Evolutionary conservation across 495 filamentous ascomycete species (phyloP), one percentile per base, ranked within the genome.

Genomic region (Letharia columbiana): DNA sequence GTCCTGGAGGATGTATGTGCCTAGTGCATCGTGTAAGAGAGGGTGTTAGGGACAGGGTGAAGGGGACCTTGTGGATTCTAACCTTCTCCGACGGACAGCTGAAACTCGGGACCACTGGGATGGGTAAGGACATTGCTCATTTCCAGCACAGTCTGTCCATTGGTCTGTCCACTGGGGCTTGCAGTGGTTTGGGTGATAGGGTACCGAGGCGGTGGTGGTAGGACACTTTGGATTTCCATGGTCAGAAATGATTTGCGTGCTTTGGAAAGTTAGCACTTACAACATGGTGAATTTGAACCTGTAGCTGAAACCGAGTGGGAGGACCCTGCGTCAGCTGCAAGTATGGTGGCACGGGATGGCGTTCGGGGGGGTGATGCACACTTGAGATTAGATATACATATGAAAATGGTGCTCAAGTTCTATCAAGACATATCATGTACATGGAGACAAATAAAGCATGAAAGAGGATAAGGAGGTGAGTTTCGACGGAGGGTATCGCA

Each of bases 41-140:
- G 1, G 40, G 35, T 23, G 7, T 41, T 20, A 17, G 11, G 60
- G 9, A 37, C 64, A 58, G 31, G 33, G 39, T 13, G n/a, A 17
- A n/a, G 23, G 20, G 56, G 65, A 23, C 20, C 23, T 33, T 66
- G 64, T 75, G 56, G 40, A 77, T 91, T 92, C 52, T 56, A 4
- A 56, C 52, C 94, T 87, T 98, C 94, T 76, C 94, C 94, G 44
- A 91, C 92, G 61, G 95, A 86, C 64, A 98, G 84, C 73, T 91
- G 88, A 71, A 85, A 85, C 68, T 92, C 88, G 49, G 91, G 86
- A 41, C 89, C 89, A 60, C 86, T 84, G 23, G 92, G 91, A 74
- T 91, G 89, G 47, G 81, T 81, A 64, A 98, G 81, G 37, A 86
- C 86, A 70, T 98, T 98, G 76, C 91, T 95, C 61, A 92, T 96